Evolutionary conservation across 2,329 filamentous ascomycete genomes (phyloP).

Genomic region (Fusarium haematococcum): DNA sequence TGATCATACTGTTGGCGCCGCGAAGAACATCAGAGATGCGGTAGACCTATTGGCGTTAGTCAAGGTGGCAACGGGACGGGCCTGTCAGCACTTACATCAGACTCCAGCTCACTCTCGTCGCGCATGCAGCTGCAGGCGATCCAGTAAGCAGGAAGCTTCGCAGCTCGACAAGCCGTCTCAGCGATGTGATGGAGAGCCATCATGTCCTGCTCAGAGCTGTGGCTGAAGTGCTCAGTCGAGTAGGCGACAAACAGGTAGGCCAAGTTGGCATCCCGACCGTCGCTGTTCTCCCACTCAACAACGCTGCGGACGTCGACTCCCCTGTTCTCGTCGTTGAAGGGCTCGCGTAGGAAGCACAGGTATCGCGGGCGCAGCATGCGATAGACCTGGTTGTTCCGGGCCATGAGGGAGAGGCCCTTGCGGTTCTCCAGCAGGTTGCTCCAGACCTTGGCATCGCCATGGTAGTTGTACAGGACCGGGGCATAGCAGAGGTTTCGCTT

Average conservation of each 20-base stretch:
- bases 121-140: slow-evolving; percentile 44
- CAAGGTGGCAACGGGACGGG: background rate
- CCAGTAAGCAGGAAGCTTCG: slow-evolving; percentile 43
- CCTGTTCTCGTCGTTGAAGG: slow-evolving; percentile 36
- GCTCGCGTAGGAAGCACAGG: slow-evolving; percentile 41
- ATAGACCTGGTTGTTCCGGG: slow-evolving; percentile 40
- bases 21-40: slow-evolving; percentile 45
- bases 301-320: slow-evolving; percentile 41
- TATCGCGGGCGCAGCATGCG: slow-evolving; percentile 40
- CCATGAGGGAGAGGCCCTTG: slow-evolving; percentile 36
- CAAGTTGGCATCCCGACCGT: slow-evolving; percentile 34
- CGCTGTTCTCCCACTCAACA: slow-evolving; percentile 38
- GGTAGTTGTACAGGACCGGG: slow-evolving; percentile 39
- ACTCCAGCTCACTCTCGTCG: slow-evolving; percentile 39
- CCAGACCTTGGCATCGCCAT: slow-evolving; percentile 44
- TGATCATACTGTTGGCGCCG: slow-evolving; percentile 40
- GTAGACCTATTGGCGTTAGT: slow-evolving; percentile 35
- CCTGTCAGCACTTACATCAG: slow-evolving; percentile 29
- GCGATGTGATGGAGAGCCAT: slow-evolving; percentile 43
- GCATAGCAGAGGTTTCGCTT: slow-evolving; percentile 36
- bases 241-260: slow-evolving; percentile 43
- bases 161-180: slow-evolving; percentile 41
- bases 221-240: slow-evolving; percentile 42
- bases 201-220: slow-evolving; percentile 39
- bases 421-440: slow-evolving; percentile 43